Conservation (phyloP, 768 basidiomycete genomes). For the Terana coerulea region DNA sequence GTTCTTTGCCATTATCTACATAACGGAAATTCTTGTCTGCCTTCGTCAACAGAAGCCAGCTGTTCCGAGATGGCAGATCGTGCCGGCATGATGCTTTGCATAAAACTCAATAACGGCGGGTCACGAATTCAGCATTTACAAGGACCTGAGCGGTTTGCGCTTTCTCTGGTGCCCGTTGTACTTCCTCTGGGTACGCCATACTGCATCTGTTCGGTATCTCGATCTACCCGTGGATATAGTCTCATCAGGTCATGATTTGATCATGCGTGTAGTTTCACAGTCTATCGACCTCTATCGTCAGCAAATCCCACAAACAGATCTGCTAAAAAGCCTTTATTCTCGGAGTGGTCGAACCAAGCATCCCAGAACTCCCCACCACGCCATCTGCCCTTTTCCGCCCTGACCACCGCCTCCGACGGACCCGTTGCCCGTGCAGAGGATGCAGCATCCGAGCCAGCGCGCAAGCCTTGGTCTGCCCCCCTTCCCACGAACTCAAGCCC, state of each 20-base stretch:
- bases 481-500: constrained; percentile 20
- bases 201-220: background rate
- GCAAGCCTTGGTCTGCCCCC: constrained; percentile 10
- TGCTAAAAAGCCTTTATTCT: background rate
- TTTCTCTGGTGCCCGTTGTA: constrained; percentile 3
- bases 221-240: constrained; percentile 3
- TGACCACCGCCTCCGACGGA: background rate
- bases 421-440: background rate
- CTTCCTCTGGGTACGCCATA: background rate
- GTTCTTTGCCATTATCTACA: background rate
- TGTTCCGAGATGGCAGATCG: no score
- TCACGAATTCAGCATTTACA: no score
- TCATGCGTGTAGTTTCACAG: constrained; percentile 2
- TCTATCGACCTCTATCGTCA: constrained; percentile 2
- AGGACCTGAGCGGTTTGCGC: no score
- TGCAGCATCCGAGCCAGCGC: background rate
- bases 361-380: no score
- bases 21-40: no score
- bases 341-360: no score
- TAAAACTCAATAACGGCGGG: no score
- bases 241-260: constrained; percentile 6
- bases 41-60: no score
- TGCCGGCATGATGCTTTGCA: no score
- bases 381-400: background rate
- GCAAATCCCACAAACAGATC: background rate